Base-by-base conservation (phyloP, 139 green algal species). In the Micractinium sp. region DNA sequence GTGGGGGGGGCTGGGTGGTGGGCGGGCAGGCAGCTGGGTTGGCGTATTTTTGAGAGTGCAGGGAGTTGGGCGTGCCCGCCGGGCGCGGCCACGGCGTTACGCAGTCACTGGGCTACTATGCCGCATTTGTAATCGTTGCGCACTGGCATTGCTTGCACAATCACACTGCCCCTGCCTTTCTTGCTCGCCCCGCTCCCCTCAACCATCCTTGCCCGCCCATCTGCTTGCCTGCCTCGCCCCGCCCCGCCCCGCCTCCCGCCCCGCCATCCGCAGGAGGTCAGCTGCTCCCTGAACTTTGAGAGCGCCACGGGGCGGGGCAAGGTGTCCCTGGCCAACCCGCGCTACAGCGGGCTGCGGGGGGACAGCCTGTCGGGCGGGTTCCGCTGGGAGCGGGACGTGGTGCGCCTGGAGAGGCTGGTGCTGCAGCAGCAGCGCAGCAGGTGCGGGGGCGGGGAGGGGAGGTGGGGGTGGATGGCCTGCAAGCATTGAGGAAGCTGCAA, bases 321-420 rank as follows among this genome's bases (percentile, higher is more conserved):
- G 36, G 35, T 95, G 33, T 60, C 83, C 38, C 89, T 97, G 81
- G 89, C 92, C 33, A 88, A 86, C 19, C 95, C 96, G 39, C 90
- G 94, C n/a, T 96, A 96, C 89, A 93, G 87, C 80, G 95, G 95
- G n/a, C 89, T 98, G 87, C 89, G 47, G 25, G 95, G 95, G 20
- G 92, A 97, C 75, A 79, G 53, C 7, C 91, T 97, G 23, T 90
- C 83, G 41, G 94, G 90, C 15, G 90, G 90, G 13, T 90, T 96
- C 31, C 89, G 93, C 53, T 99, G 97, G 97, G 95, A 98, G 90
- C 90, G 92, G 29, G 96, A 98, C 81, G 92, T 98, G 15, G 89
- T 99, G 38, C 94, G 95, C 63, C 93, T 99, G 69, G 96, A 99
- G 91, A 93, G 94, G 66, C 93, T 94, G 53, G 91, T 95, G 73